phyloP scores from a whole-genome alignment of 768 basidiomycete species.

The Lactarius sanguifluus region DNA sequence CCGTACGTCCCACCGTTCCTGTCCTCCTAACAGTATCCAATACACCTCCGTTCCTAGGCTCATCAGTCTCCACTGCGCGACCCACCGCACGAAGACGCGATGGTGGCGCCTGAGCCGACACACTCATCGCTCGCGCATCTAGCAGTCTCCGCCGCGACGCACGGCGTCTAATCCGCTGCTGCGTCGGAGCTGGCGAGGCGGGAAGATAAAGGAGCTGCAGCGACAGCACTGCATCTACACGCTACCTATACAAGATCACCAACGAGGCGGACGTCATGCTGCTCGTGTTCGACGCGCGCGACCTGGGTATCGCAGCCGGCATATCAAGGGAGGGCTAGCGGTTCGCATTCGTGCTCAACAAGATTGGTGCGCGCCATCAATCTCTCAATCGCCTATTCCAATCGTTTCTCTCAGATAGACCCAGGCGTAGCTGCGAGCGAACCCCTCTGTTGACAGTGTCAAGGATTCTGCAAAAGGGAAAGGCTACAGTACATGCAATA shows the following conservation, averaged over 20 bases:
- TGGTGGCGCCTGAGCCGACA: constrained; percentile 75
- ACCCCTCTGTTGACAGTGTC: no score
- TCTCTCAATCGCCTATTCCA: background rate
- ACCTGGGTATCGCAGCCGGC: constrained; percentile 63
- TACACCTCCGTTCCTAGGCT: no score
- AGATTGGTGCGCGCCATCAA: constrained; percentile 67
- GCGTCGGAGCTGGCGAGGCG: constrained; percentile 30
- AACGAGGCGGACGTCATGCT: constrained; percentile 91
- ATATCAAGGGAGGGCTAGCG: constrained; percentile 85
- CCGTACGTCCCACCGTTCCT: constrained; percentile 37
- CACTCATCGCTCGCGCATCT: constrained; percentile 57
- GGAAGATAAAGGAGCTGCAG: constrained; percentile 67
- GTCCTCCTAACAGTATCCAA: no score
- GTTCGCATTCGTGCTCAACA: constrained; percentile 92
- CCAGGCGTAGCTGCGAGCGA: constrained; percentile 62
- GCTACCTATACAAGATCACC: constrained; percentile 86
- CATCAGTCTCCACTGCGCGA: constrained; percentile 14
- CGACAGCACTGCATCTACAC: constrained; percentile 70
- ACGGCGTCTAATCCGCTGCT: constrained; percentile 34
- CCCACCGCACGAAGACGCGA: constrained; percentile 48
- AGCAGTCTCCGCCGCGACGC: constrained; percentile 38
- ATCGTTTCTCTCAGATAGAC: constrained; percentile 47
- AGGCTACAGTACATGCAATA: no score
- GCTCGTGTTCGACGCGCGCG: constrained; percentile 59
- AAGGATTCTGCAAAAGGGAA: no score